Base-by-base conservation (phyloP, 2,329 filamentous ascomycete species). In the Aspergillus pseudoterreus region DNA sequence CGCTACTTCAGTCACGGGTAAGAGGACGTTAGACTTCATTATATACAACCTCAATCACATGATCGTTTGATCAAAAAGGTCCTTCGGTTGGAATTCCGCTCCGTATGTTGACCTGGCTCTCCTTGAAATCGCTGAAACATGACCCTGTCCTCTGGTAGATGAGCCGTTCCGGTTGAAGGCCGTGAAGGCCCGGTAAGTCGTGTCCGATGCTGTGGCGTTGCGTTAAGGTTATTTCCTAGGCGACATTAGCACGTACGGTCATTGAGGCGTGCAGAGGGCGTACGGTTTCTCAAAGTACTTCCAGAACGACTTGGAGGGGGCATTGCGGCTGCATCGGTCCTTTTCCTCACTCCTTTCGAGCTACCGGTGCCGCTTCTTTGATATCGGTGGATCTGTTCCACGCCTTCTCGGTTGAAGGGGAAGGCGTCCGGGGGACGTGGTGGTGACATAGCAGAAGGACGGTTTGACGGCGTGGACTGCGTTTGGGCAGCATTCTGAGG, bases 341-440 rank as follows among this genome's bases (percentile, higher is more conserved):
- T 57, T 44, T 58, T 63, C 14, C 59, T 65, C 15, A 52, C 51
- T 1, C 60, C 58, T 35, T 59, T 70, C 3, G 68, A 71, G 46
- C 68, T 70, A 2, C 68, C 69, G 22, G 68, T 72, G 2, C 67
- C 71, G 50, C 71, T 74, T 42, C 68, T 64, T 43, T 74, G 71
- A 51, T 72, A 63, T 22, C 65, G 63, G 58, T 73, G 69, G 1
- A 74, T 55, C 47, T 67, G 67, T 38, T 74, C 70, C 1, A 69
- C 61, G 2, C 67, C 68, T 8, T 63, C 62, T 17, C 58, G 58
- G 32, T 62, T 55, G 6, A 62, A 49, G 8, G 59, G 51, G 19
- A 57, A 65, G 2, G 52, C 45, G 43, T 56, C 59, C 35, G 59
- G 59, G 32, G 58, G 60, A 22, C 50, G 54, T 15, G 55, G 52